Evolutionary conservation across 2,329 filamentous ascomycete genomes (phyloP).

Genomic region (Purpureocillium takamizusanense): DNA sequence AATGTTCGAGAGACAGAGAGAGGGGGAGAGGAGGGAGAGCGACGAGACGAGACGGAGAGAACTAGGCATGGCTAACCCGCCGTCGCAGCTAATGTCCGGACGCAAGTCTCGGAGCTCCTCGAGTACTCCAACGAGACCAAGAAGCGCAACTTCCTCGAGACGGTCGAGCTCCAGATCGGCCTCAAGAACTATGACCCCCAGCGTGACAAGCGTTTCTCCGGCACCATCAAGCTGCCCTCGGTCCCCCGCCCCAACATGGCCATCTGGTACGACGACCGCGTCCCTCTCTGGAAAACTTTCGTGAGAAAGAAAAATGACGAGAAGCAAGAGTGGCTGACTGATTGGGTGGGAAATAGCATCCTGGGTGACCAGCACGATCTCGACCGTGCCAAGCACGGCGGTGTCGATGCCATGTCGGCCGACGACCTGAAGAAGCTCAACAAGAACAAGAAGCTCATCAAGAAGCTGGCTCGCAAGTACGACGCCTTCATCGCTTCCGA

Average conservation of each 20-base stretch:
- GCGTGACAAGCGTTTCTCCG: constrained; percentile 99
- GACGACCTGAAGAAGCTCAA: constrained; percentile 99
- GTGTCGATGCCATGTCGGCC: constrained; percentile 94
- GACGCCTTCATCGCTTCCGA: constrained; percentile 98
- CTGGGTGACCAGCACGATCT: constrained; percentile 86
- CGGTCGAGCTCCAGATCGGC: constrained; percentile 85
- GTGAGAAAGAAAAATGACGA: too few species aligned
- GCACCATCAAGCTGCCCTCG: constrained; percentile 90
- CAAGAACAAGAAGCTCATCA: constrained; percentile 99
- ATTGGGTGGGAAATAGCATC: constrained; percentile 36
- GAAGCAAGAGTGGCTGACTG: constrained; percentile 12
- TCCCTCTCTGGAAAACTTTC: too few species aligned
- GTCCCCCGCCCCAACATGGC: constrained; percentile 86
- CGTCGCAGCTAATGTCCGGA: constrained; percentile 72
- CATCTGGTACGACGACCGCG: constrained; percentile 59
- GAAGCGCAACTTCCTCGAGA: constrained; percentile 97
- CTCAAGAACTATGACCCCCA: constrained; percentile 98
- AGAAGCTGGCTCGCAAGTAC: constrained; percentile 99
- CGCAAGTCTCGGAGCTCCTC: constrained; percentile 87
- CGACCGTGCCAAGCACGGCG: constrained; percentile 98
- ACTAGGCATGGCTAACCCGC: constrained; percentile 18
- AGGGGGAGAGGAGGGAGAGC: too few species aligned
- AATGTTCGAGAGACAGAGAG: too few species aligned
- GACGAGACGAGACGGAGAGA: too few species aligned
- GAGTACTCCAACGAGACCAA: constrained; percentile 91